Percentiles rank a stretch among this genome's conserved stretches.
Conservation (phyloP, 768 basidiomycete genomes). For the Termitomyces sp. region DNA sequence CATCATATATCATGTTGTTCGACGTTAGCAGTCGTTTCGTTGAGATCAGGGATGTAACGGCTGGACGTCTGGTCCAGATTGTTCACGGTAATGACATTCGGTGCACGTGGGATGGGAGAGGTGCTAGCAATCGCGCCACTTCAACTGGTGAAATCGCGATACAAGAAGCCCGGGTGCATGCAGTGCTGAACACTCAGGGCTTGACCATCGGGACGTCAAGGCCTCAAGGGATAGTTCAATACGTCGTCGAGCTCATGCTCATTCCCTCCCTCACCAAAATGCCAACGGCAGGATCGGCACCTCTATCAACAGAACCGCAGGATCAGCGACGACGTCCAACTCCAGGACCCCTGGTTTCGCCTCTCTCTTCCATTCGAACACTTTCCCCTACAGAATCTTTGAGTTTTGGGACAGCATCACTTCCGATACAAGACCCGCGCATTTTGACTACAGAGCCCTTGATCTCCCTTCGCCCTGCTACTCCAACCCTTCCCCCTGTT, state of each 20-base stretch:
- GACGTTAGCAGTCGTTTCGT: constrained; percentile 77
- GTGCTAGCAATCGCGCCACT: constrained; percentile 48
- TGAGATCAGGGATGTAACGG: constrained; percentile 82
- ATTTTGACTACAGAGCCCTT: not conserved
- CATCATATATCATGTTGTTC: constrained; percentile 85
- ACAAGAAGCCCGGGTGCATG: constrained; percentile 3
- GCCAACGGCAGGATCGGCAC: not conserved
- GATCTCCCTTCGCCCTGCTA: not conserved
- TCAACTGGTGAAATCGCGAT: constrained; percentile 16
- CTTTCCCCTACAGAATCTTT: not conserved
- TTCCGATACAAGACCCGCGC: not conserved
- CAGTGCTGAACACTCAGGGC: constrained; percentile 1
- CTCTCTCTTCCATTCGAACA: not conserved
- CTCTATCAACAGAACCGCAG: not conserved
- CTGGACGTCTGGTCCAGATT: constrained; percentile 77
- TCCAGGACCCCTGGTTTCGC: not conserved
- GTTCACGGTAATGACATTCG: constrained; percentile 79
- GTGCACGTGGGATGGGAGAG: constrained; percentile 87
- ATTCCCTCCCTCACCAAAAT: not conserved
- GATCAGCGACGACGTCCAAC: not conserved
- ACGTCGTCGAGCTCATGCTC: not conserved
- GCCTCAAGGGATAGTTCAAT: not conserved
- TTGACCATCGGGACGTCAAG: not conserved
- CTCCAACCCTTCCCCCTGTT: no score
- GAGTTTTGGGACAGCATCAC: no score